Evolutionary conservation across 306 rosid genomes (phyloP), one percentile per base, ranked within the genome.

Genomic region (Inga oerstediana): DNA sequence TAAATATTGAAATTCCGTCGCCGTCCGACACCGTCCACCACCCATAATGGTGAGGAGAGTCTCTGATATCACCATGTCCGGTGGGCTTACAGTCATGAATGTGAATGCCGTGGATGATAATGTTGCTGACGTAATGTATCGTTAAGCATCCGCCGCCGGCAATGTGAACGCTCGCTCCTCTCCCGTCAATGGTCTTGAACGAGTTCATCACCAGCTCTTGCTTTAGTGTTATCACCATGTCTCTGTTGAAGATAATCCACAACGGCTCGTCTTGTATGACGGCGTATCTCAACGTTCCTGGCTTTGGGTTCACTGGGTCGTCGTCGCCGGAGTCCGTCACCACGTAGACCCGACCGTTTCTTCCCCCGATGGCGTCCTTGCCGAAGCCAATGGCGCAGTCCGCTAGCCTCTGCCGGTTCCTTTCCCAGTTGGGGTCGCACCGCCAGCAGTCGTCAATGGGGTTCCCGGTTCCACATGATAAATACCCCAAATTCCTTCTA

Each of bases 401-500:
- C 0, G 98, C 97, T 10, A 93, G 81, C 27, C 97, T 85, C 78
- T 94, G 95, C 3, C 98, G 80, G 77, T 94, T 93, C 61, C 43
- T 76, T 45, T 86, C 92, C 98, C 98, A 94, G 44, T 91, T 91
- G 0, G 97, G 83, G 35, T 93, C 84, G 41, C 98, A 94, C 14
- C 98, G 74, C 98, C 97, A 93, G 74, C 98, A 94, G 74, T 94
- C 98, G 30, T 94, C 98, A 35, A 94, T 94, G 19, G 98, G 98
- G 78, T 94, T 94, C 2, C 98, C 98, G 0, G 87, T 93, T 83
- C 93, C 92, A 8, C 98, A 94, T 0, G 97, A 90, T 19, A 92
- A 80, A 49, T 91, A 89, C 0, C 88, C 94, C 86, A 94, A 83
- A 81, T 90, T 93, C 85, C 98, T 93, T 70, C 98, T 90, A 0